Conservation (phyloP, 345 rosid genomes). For the Eucalyptus polybractea region DNA sequence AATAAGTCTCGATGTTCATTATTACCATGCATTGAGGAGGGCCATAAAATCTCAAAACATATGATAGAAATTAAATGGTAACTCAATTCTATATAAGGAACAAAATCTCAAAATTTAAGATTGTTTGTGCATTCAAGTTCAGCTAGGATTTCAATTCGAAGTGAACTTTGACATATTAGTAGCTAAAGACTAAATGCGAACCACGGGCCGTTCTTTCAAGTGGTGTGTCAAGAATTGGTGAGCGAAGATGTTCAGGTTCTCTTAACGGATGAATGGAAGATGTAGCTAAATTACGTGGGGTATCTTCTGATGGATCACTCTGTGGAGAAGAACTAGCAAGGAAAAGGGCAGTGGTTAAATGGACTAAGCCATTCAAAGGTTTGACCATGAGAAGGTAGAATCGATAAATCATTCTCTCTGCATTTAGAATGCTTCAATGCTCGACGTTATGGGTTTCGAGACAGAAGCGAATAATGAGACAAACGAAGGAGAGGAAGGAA, state of each 20-base stretch:
- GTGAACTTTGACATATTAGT: background rate
- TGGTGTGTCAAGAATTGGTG: background rate
- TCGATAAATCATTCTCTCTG: too few relatives aligned
- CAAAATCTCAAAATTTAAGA: background rate
- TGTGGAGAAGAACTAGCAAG: background rate
- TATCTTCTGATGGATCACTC: background rate
- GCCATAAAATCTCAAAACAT: background rate
- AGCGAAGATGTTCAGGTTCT: background rate
- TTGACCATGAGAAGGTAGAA: too few relatives aligned
- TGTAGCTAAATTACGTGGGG: background rate
- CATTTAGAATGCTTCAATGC: too few relatives aligned
- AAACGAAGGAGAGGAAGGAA: too few relatives aligned
- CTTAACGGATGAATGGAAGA: background rate
- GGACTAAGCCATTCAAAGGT: too few relatives aligned
- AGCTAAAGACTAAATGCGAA: background rate
- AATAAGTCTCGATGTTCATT: background rate
- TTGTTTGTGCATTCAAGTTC: background rate
- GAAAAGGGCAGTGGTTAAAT: background rate
- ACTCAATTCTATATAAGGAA: background rate
- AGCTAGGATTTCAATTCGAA: background rate
- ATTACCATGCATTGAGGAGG: background rate
- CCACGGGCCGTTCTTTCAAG: background rate
- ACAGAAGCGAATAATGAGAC: too few relatives aligned
- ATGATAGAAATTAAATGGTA: background rate
- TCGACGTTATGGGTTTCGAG: too few relatives aligned